Evolutionary conservation across 768 basidiomycete species (phyloP).

Genomic region (Tulasnella sp.): DNA sequence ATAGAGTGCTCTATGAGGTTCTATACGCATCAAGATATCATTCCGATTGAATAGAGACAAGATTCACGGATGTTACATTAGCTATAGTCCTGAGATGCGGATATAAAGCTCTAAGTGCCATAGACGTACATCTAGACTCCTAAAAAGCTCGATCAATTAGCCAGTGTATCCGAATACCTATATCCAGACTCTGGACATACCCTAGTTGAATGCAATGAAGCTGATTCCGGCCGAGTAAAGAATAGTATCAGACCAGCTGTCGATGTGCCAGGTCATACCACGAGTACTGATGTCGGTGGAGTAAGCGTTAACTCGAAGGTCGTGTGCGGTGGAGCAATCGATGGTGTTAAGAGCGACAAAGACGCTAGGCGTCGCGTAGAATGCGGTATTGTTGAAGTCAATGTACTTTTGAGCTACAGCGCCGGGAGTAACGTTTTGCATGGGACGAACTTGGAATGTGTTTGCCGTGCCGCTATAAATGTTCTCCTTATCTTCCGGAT

Average conservation of each 20-base stretch:
- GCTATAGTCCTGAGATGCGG: too few species aligned
- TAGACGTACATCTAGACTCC: neutral
- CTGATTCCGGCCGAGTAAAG: constrained; percentile 9
- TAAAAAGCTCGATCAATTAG: neutral
- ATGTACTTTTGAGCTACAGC: neutral
- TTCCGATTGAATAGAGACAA: too few species aligned
- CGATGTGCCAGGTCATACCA: constrained; percentile 13
- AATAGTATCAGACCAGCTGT: constrained; percentile 6
- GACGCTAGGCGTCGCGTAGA: constrained; percentile 1
- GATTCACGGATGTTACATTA: too few species aligned
- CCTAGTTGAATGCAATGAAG: neutral
- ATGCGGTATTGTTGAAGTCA: neutral
- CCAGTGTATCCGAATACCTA: neutral
- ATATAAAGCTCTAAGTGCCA: too few species aligned
- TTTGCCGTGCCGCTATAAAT: neutral
- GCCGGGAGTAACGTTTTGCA: neutral
- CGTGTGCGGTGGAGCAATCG: neutral
- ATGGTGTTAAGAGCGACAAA: constrained; percentile 8
- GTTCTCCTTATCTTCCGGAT: neutral
- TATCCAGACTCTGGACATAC: neutral
- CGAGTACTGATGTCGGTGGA: neutral
- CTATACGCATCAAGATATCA: too few species aligned
- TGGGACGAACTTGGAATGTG: neutral
- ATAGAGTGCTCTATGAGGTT: too few species aligned
- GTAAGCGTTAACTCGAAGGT: neutral